Percentiles rank a stretch among this genome's conserved stretches.
Conservation (phyloP, 176 grass and related monocot species). For the Eleusine coracana region DNA sequence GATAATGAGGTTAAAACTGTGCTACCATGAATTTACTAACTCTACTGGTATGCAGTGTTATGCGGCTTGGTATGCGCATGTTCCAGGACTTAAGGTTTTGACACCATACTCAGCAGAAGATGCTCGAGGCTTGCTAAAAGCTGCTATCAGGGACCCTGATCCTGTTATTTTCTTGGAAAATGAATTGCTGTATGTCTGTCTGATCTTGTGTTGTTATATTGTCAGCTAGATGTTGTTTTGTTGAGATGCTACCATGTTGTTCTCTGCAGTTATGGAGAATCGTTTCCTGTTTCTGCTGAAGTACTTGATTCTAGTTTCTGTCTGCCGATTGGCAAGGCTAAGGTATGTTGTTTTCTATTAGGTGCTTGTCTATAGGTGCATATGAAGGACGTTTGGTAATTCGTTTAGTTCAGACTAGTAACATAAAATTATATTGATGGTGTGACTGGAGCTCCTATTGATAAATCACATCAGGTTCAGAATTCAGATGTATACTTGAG, state of each 20-base stretch:
- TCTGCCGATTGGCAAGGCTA: slow-evolving; percentile 93
- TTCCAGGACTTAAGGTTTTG: slow-evolving; percentile 92
- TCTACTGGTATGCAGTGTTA: slow-evolving; percentile 71
- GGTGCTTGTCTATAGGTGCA: background rate
- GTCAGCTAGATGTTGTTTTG: slow-evolving; percentile 7
- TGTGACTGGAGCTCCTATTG: slow-evolving; percentile 4
- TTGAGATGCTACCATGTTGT: slow-evolving; percentile 31
- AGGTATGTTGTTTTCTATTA: slow-evolving; percentile 57
- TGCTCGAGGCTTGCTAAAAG: slow-evolving; percentile 91
- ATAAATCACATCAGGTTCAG: background rate
- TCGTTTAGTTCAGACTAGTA: background rate
- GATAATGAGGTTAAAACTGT: slow-evolving; percentile 11
- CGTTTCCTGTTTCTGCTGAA: slow-evolving; percentile 90
- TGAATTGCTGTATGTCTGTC: slow-evolving; percentile 73
- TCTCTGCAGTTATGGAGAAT: slow-evolving; percentile 82
- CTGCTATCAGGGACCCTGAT: slow-evolving; percentile 95
- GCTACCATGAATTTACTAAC: slow-evolving; percentile 1
- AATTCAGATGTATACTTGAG: slow-evolving; percentile 13
- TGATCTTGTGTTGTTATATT: slow-evolving; percentile 37
- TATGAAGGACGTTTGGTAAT: background rate
- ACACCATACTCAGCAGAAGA: slow-evolving; percentile 91
- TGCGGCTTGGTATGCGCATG: slow-evolving; percentile 94
- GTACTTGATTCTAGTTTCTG: slow-evolving; percentile 97
- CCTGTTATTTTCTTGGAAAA: slow-evolving; percentile 98
- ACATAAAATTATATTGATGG: slow-evolving; percentile 1